Evolutionary conservation across 257 asterid species (phyloP).

Genomic region (Ocimum tenuiflorum): DNA sequence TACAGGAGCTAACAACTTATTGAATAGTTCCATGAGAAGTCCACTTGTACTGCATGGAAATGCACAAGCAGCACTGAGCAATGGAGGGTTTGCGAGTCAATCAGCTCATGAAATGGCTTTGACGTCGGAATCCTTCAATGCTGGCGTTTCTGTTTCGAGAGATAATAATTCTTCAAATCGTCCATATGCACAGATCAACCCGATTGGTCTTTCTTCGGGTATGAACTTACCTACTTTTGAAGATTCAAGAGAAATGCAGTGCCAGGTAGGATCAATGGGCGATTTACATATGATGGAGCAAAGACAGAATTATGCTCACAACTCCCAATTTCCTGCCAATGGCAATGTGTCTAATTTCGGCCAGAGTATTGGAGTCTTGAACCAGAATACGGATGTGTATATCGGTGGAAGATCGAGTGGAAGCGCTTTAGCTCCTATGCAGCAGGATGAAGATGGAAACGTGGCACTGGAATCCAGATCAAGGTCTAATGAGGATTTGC

Average conservation of each 20-base stretch:
- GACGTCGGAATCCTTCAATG: conserved; percentile 36
- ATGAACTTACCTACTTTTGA: conserved; percentile 36
- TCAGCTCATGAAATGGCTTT: conserved; percentile 39
- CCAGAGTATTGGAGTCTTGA: conserved; percentile 28
- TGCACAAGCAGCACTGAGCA: conserved; percentile 11
- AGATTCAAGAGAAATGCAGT: conserved; percentile 35
- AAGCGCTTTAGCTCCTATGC: conserved; percentile 36
- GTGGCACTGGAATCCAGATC: conserved; percentile 26
- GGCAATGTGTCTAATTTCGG: conserved; percentile 25
- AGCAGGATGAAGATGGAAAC: conserved; percentile 32
- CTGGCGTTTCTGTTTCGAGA: conserved; percentile 30
- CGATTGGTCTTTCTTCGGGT: conserved; percentile 36
- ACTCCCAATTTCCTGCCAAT: conserved; percentile 31
- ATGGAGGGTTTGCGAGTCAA: conserved; percentile 39
- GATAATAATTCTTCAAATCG: conserved; percentile 32
- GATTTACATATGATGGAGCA: conserved; percentile 36
- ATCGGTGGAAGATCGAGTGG: conserved; percentile 37
- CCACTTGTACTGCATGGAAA: conserved; percentile 34
- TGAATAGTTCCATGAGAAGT: conserved; percentile 25
- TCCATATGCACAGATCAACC: conserved; percentile 32
- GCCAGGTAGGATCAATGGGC: conserved; percentile 29
- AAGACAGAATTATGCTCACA: conserved; percentile 30
- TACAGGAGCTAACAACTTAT: conserved; percentile 26
- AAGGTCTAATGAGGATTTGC: conserved; percentile 41
- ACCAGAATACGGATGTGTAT: conserved; percentile 36